Base-by-base conservation (phyloP, 2,329 filamentous ascomycete species). In the Aspergillus pseudotamarii region DNA sequence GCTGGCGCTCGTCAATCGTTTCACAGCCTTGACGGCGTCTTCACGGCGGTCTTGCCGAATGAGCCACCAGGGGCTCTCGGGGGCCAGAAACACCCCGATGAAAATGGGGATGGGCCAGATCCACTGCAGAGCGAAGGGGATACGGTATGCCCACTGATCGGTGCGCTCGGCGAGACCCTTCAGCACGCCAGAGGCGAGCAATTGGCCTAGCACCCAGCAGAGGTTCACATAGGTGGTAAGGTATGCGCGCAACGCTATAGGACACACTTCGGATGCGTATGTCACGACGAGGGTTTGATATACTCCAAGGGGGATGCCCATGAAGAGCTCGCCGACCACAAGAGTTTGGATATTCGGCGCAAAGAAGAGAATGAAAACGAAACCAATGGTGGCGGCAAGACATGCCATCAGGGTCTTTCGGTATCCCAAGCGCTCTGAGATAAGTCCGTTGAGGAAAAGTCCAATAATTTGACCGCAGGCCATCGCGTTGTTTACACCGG, bases 11-110 rank as follows among this genome's bases (percentile, higher is more conserved):
- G 70, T 72, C n/a, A 80, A 68, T 4, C 71, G 69, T 21, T 61
- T 57, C 6, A 80, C 60, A 1, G 75, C 66, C 28, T 69, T 69
- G 26, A 28, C 26, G 14, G 78, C 78, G 14, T 78, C 74, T 23
- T 78, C 72, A 6, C 63, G 60, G 14, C 73, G 68, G 14, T 73
- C 76, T 36, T 76, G 69, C 14, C 78, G 75, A 4, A 79, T 70
- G n/a, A 78, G 69, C 76, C 76, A 79, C 75, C 77, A 79, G 2
- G 78, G 78, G 9, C 66, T 71, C 60, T 76, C 74, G 1, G 76
- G 71, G 10, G 75, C 76, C 11, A 78, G 65, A 30, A 69, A 71
- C 51, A 68, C 64, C 1, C 66, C 66, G 14, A 71, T 63, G 2
- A 71, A 62, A 14, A 50, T 26, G 12, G 69, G 70, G 0, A 71